Conservation (phyloP, 2,329 filamentous ascomycete genomes). For the Zymoseptoria pseudotritici region DNA sequence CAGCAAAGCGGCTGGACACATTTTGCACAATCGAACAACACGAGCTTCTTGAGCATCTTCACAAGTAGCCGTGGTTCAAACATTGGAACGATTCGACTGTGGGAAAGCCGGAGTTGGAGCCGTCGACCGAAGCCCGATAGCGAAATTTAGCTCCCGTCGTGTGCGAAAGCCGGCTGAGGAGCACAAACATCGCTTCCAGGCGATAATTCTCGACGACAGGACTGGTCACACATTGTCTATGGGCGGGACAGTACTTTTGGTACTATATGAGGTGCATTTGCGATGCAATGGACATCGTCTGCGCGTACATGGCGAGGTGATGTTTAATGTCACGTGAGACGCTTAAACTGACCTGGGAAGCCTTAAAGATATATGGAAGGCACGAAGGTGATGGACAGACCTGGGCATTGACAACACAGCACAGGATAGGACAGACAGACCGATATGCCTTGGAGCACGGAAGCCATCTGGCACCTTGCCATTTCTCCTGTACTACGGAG, state of each 20-base stretch:
- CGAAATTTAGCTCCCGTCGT: background rate
- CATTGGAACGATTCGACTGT: background rate
- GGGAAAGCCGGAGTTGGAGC: background rate
- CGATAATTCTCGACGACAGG: background rate
- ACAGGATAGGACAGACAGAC: background rate
- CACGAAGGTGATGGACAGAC: background rate
- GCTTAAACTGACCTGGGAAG: background rate
- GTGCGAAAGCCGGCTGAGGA: background rate
- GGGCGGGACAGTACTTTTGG: background rate
- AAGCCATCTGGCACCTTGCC: too few species aligned
- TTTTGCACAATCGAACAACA: background rate
- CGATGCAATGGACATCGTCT: background rate
- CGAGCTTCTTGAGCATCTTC: background rate
- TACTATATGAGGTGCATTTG: background rate
- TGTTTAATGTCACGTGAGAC: background rate
- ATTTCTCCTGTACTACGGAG: too few species aligned
- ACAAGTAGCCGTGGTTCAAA: background rate
- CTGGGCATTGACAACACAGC: background rate
- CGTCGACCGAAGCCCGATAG: background rate
- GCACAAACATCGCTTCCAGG: background rate
- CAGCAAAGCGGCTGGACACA: background rate
- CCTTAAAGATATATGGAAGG: background rate
- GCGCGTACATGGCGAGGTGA: background rate
- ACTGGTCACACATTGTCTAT: background rate
- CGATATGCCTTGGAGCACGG: too few species aligned